Base-by-base conservation (phyloP, 2,329 filamentous ascomycete genomes). In the Phialemonium atrogriseum region DNA sequence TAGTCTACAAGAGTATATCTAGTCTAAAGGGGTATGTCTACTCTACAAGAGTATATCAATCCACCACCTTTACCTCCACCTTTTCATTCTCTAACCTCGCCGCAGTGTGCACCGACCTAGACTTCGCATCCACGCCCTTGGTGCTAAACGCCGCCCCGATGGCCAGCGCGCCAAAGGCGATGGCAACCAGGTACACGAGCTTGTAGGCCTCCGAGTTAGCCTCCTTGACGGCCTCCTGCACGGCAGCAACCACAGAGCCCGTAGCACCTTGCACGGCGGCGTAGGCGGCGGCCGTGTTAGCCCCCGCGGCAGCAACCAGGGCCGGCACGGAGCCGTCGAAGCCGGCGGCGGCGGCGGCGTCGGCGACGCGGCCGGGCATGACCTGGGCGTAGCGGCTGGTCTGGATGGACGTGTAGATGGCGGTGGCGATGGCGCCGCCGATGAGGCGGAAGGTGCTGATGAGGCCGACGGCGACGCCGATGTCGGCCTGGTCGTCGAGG, bases 371-470 rank as follows among this genome's bases (percentile, higher is more conserved):
- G 5, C 27, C 29, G 1, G 45, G 42, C 2, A 43, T 45, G 5
- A 34, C 24, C 25, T 35, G 27, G n/a, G 16, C 32, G 34, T 53
- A 56, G n/a, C 47, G 37, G 30, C 44, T 50, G 7, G 43, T 52
- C 26, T 50, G 44, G 24, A 58, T 51, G 9, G 47, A 47, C 2
- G 49, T 54, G 43, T 52, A 59, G 32, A 59, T 56, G n/a, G 51
- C 53, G 2, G 48, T 54, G 10, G 55, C 54, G 5, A 58, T 44
- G 8, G 55, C 52, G 15, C 55, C 54, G 11, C 50, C 50, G 15
- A 58, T 46, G 2, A 57, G 44, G 7, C 55, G 46, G 23, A 49
- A 54, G 1, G 55, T 58, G 23, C 47, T 47, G 13, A 48, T 47
- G 7, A 57, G 40, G 6, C 54, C 54, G 10, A 54, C 48, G 3